Conservation (phyloP, 305 asterid genomes). For the Fraxinus xanthoxyloides region DNA sequence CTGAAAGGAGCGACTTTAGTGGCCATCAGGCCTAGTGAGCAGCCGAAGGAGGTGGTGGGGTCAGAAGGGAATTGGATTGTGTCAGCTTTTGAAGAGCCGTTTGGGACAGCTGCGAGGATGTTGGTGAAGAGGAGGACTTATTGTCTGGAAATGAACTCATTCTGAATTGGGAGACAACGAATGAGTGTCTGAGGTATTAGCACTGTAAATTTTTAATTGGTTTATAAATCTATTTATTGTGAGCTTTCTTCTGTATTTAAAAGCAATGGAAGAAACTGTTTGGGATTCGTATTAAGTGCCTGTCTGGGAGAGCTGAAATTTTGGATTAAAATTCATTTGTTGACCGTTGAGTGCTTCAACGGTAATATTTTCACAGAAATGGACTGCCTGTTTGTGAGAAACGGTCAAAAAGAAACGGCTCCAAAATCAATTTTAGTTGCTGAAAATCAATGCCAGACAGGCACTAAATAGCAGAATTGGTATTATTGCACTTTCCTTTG, state of each 20-base stretch:
- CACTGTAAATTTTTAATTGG: neutral
- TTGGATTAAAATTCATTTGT: too few relatives aligned
- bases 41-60: slow-evolving; percentile 56
- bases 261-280: neutral
- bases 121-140: slow-evolving; percentile 88
- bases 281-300: too few relatives aligned
- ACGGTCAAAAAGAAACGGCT: too few relatives aligned
- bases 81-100: slow-evolving; percentile 83
- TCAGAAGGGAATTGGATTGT: slow-evolving; percentile 67
- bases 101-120: slow-evolving; percentile 84
- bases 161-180: slow-evolving; percentile 33
- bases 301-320: too few relatives aligned
- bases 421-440: too few relatives aligned
- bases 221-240: slow-evolving; percentile 16
- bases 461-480: neutral
- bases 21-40: slow-evolving; percentile 85
- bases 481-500: neutral
- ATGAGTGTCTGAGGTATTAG: slow-evolving; percentile 42
- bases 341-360: too few relatives aligned
- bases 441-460: too few relatives aligned
- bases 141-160: slow-evolving; percentile 98
- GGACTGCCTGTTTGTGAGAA: too few relatives aligned
- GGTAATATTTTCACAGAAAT: too few relatives aligned
- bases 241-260: slow-evolving; percentile 2
- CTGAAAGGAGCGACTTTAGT: slow-evolving; percentile 89